Percentiles rank a stretch among this genome's conserved stretches.
Conservation (phyloP, 257 asterid genomes). For the Scutellaria galericulata region DNA sequence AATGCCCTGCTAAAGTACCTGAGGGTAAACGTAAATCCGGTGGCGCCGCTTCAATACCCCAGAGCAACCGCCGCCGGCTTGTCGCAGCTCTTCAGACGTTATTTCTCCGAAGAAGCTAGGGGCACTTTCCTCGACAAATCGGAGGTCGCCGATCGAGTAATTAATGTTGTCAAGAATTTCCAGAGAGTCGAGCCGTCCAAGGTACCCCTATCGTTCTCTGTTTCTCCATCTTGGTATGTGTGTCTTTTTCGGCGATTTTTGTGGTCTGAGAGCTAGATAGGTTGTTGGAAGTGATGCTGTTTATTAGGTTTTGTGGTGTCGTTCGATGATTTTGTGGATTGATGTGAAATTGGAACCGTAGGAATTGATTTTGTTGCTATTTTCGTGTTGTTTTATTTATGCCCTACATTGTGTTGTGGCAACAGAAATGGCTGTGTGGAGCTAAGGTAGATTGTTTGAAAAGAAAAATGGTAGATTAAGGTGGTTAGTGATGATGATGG, state of each 20-base stretch:
- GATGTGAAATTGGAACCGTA: background rate
- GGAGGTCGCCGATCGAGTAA: conserved; percentile 85
- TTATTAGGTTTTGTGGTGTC: background rate
- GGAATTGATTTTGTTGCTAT: background rate
- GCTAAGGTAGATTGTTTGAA: conserved; percentile 3
- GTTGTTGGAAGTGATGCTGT: conserved; percentile 5
- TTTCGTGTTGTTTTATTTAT: background rate
- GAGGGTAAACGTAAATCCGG: conserved; percentile 52
- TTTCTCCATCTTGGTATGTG: background rate
- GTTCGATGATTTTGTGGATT: conserved; percentile 10
- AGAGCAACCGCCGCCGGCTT: conserved; percentile 39
- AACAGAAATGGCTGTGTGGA: background rate
- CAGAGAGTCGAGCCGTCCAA: conserved; percentile 83
- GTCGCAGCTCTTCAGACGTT: conserved; percentile 53
- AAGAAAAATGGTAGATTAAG: background rate
- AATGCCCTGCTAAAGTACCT: conserved; percentile 69
- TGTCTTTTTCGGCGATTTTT: background rate
- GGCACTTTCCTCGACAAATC: conserved; percentile 86
- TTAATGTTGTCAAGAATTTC: conserved; percentile 67
- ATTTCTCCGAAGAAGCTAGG: conserved; percentile 66
- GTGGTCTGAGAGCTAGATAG: background rate
- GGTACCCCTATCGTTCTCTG: conserved; percentile 44
- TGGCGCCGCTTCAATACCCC: conserved; percentile 43
- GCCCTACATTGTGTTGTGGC: conserved; percentile 2
- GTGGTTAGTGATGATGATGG: background rate